Evolutionary conservation across 2,329 filamentous ascomycete genomes (phyloP).

Genomic region (Xylogone sp.): DNA sequence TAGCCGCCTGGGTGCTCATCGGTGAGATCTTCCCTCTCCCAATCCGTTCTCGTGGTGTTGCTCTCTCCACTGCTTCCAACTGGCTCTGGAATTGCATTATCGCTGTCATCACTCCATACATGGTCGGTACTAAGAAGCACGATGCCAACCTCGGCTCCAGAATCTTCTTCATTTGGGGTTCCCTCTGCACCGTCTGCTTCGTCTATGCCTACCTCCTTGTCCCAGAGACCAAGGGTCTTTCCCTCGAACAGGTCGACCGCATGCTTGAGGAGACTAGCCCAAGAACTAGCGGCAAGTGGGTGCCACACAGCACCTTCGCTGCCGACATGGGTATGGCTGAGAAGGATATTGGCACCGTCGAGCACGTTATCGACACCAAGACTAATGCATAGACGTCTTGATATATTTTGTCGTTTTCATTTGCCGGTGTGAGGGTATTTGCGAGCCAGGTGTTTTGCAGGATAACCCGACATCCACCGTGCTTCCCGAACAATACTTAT

Average conservation of each 20-base stretch:
- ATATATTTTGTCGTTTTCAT: too few relatives aligned
- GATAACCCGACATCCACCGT: too few relatives aligned
- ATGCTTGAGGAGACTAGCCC: conserved; percentile 48
- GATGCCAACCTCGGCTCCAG: conserved; percentile 22
- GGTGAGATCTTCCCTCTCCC: conserved; percentile 89
- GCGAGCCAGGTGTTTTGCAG: too few relatives aligned
- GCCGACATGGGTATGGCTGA: conserved; percentile 14
- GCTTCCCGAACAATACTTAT: too few relatives aligned
- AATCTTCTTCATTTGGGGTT: conserved; percentile 56
- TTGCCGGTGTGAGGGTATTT: too few relatives aligned
- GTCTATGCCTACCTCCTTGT: conserved; percentile 57
- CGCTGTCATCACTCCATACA: conserved; percentile 70
- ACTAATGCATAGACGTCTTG: too few relatives aligned
- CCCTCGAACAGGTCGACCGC: conserved; percentile 70
- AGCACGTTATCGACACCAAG: neutral
- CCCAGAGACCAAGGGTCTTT: conserved; percentile 72
- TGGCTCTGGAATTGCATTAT: conserved; percentile 85
- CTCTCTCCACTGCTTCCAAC: conserved; percentile 82
- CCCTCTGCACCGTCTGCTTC: conserved; percentile 50
- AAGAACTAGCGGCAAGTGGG: conserved; percentile 27
- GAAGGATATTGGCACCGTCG: neutral
- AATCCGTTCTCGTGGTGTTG: conserved; percentile 84
- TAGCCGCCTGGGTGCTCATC: conserved; percentile 71
- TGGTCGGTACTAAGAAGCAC: conserved; percentile 57
- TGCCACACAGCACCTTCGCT: conserved; percentile 23